Evolutionary conservation across 2,329 filamentous ascomycete species (phyloP), one percentile per base, ranked within the genome.

Genomic region (Monosporascus sp.): DNA sequence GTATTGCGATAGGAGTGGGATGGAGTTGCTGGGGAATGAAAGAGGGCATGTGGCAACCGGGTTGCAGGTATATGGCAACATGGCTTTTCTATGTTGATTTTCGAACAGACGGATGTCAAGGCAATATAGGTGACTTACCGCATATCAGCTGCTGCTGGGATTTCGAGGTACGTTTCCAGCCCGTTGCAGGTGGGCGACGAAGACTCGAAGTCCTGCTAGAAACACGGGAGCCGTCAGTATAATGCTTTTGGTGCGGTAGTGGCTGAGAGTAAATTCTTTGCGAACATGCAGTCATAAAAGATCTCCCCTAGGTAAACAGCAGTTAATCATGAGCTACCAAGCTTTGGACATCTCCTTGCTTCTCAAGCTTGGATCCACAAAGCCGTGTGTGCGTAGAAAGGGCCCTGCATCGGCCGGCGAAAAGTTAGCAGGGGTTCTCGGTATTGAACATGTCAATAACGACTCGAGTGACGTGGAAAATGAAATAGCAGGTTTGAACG

Each of bases 201-300:
- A 68, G 77, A 73, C 69, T 79, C 76, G 71, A 79, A 81, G 65
- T 80, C 79, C 77, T 81, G 73, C 68, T 74, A 62, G 59, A 68
- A 57, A 57, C 61, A 69, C 63, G 59, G 57, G 55, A 66, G 59
- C 58, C 54, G 65, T 70, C 57, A 72, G 68, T 65, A 60, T 55
- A 66, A 58, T 54, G 54, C 58, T 60, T 54, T 55, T 57, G 49
- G 49, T 58, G 55, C 51, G 49, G 45, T 26, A 50, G 40, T 52
- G 38, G 44, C 35, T 45, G 55, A 53, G 41, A 5, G 24, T 24
- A 46, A 26, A n/a, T 46, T 26, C 17, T 9, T 46, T 27, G 43
- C 24, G 43, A n/a, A 27, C 26, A n/a, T 46, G 20, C 43, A 31
- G 43, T 46, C 11, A 46, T 7, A 46, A 31, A 24, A 46, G 43